These are phyloP conservation scores for Blastocystis sp. DNA, from an alignment of 352 stramenopile genomes.

Conservation along the genomic window DNA sequence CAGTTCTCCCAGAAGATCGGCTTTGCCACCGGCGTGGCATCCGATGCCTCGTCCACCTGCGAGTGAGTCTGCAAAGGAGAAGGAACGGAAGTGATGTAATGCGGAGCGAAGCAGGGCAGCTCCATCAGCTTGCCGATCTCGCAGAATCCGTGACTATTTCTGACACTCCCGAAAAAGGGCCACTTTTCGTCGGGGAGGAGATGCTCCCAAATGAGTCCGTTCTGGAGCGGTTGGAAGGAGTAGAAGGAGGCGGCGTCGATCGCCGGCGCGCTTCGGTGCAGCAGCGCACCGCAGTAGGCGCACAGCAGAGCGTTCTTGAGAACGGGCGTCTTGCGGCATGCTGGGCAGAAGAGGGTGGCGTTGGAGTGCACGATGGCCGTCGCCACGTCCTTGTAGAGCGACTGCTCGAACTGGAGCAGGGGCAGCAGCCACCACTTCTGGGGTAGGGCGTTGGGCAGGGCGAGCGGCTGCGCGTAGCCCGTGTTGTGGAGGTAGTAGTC, in stretches of 20 bases:
- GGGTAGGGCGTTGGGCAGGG: slow-evolving; percentile 76
- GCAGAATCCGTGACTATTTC: background rate
- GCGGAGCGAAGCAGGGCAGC: slow-evolving; percentile 35
- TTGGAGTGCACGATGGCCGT: background rate
- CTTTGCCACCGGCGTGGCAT: background rate
- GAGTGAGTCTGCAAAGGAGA: background rate
- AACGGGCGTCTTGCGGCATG: slow-evolving; percentile 7
- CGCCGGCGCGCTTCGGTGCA: background rate
- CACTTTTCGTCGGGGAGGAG: slow-evolving; percentile 32
- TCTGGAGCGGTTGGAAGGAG: background rate
- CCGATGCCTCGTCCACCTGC: background rate
- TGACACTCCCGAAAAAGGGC: background rate
- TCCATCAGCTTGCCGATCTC: slow-evolving; percentile 22
- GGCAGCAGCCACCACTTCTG: slow-evolving; percentile 83
- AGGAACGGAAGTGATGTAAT: slow-evolving; percentile 32
- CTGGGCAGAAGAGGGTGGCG: background rate
- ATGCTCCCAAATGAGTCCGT: slow-evolving; percentile 42
- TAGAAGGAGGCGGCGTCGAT: slow-evolving; percentile 13
- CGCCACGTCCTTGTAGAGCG: slow-evolving; percentile 54
- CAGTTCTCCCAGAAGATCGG: slow-evolving; percentile 55
- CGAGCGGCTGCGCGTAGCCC: slow-evolving; percentile 77
- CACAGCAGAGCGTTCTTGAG: background rate
- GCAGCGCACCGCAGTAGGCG: slow-evolving; percentile 40
- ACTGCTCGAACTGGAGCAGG: slow-evolving; percentile 77
- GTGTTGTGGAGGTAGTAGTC: slow-evolving; percentile 87